Evolutionary conservation across 2,329 filamentous ascomycete species (phyloP).

Genomic region (Botrytis aclada): DNA sequence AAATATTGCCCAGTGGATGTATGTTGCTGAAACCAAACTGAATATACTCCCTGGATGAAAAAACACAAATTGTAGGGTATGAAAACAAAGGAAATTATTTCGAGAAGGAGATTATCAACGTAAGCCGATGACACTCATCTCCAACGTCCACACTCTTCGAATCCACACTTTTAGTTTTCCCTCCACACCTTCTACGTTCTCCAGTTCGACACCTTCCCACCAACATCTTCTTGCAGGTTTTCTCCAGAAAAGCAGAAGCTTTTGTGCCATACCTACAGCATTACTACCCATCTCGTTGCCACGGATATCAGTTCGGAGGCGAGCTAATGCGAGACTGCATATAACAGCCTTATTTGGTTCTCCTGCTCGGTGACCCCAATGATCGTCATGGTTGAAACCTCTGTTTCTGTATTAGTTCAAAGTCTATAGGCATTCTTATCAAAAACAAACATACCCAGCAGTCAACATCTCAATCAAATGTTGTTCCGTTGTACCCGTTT

Average conservation of each 20-base stretch:
- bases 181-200: conserved; percentile 84
- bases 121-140: conserved; percentile 93
- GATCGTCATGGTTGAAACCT: conserved; percentile 93
- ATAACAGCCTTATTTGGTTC: conserved; percentile 99
- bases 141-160: conserved; percentile 92
- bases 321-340: conserved; percentile 89
- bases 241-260: conserved; percentile 94
- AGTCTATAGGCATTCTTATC: neutral
- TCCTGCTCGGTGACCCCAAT: conserved; percentile 93
- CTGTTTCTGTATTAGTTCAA: conserved; percentile 46
- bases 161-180: conserved; percentile 98
- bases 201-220: conserved; percentile 97
- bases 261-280: conserved; percentile 96
- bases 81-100: conserved; percentile 16
- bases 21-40: conserved; percentile 3
- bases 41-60: conserved; percentile 16
- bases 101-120: conserved; percentile 41
- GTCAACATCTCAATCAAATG: conserved; percentile 99
- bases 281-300: conserved; percentile 72
- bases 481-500: conserved; percentile 93
- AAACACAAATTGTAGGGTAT: conserved; percentile 15
- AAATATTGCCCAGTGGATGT: conserved; percentile 1
- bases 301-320: conserved; percentile 87
- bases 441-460: conserved; percentile 68
- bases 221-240: conserved; percentile 95